Conservation (phyloP, 306 rosid species). For the Senna tora region DNA sequence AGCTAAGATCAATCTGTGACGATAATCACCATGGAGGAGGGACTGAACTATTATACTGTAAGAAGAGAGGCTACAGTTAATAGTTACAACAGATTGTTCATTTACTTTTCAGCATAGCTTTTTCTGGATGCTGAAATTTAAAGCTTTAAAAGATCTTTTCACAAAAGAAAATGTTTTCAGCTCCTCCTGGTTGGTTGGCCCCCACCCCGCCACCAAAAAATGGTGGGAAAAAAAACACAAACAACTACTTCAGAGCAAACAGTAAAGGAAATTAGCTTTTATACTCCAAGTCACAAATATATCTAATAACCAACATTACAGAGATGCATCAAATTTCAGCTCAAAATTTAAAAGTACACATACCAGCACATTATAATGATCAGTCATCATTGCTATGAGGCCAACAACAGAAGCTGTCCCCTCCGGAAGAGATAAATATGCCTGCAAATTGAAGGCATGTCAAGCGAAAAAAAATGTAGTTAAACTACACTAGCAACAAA, state of each 20-base stretch:
- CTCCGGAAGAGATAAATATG: constrained; percentile 79
- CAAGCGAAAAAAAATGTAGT: constrained; percentile 19
- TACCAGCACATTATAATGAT: constrained; percentile 78
- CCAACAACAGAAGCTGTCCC: constrained; percentile 86
- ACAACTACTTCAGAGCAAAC: not conserved
- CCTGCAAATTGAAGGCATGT: constrained; percentile 47
- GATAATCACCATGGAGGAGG: not conserved
- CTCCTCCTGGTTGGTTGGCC: not conserved
- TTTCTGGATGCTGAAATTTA: constrained; percentile 12
- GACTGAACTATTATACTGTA: not conserved
- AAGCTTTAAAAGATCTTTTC: not conserved
- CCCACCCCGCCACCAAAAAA: not conserved
- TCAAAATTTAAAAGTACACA: constrained; percentile 27
- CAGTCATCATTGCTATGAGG: constrained; percentile 82
- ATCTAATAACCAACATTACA: constrained; percentile 7
- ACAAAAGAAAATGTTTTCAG: constrained; percentile 20
- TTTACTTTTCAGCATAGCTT: constrained; percentile 10
- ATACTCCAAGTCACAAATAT: constrained; percentile 11
- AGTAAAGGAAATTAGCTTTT: constrained; percentile 3
- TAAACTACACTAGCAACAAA: constrained; percentile 21
- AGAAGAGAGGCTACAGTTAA: too few species aligned
- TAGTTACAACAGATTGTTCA: not conserved
- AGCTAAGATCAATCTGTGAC: not conserved
- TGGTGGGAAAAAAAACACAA: not conserved
- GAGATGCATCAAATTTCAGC: constrained; percentile 21